These are phyloP conservation scores for Inga leiocalycina DNA, from an alignment of 306 rosid genomes.

Conservation along the genomic window DNA sequence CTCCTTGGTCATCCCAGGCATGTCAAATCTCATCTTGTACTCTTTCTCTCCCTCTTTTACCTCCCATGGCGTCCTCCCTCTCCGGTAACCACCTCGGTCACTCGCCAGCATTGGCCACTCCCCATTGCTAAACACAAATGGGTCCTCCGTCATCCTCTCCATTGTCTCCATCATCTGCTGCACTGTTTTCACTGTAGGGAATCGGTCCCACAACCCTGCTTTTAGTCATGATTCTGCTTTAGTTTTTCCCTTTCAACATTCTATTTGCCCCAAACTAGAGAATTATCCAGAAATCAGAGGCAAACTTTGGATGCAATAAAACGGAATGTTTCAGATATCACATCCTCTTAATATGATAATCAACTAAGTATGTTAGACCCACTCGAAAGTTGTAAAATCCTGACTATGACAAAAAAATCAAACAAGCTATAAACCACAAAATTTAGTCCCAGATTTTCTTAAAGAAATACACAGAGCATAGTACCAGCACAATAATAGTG, in stretches of 20 bases:
- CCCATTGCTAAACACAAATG: constrained; percentile 49
- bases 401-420: neutral
- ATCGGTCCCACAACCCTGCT: constrained; percentile 78
- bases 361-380: no score
- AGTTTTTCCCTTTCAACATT: neutral
- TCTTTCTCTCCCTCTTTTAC: constrained; percentile 66
- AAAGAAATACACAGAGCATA: neutral
- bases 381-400: neutral
- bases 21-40: constrained; percentile 88
- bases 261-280: neutral
- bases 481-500: neutral
- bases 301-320: neutral
- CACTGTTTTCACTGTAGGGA: constrained; percentile 75
- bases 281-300: neutral
- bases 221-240: neutral
- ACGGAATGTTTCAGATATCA: neutral
- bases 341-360: neutral
- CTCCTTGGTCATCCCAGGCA: constrained; percentile 84
- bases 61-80: constrained; percentile 92
- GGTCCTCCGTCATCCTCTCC: constrained; percentile 88
- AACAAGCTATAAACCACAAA: neutral
- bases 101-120: constrained; percentile 49
- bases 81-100: constrained; percentile 50
- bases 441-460: neutral
- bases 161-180: constrained; percentile 89